A percentile compares a stretch with the other conserved stretches of the same genome.
Conservation (phyloP, 805 yeast genomes). For the Barnettozyma vustinii region DNA sequence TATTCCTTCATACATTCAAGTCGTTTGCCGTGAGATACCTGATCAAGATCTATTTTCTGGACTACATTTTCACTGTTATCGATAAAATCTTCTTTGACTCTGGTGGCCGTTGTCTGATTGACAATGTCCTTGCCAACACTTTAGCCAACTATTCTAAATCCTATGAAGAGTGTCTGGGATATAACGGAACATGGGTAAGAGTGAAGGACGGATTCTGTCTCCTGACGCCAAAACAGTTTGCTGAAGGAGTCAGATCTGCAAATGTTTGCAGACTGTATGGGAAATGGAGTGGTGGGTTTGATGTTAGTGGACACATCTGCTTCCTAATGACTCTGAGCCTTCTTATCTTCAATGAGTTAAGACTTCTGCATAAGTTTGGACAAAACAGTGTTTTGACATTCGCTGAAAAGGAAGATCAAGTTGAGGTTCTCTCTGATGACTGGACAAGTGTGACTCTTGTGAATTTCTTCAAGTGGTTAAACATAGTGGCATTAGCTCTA, state of each 20-base stretch:
- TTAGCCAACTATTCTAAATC: slow-evolving; percentile 4
- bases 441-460: slow-evolving; percentile 10
- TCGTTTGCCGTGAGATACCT: slow-evolving; percentile 22
- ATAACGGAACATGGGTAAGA: slow-evolving; percentile 21
- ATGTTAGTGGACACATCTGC: slow-evolving; percentile 49
- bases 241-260: slow-evolving; percentile 24
- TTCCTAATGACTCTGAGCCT: slow-evolving; percentile 39
- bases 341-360: slow-evolving; percentile 34
- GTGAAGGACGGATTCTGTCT: slow-evolving; percentile 12
- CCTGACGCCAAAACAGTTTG: slow-evolving; percentile 11
- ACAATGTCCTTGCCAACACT: slow-evolving; percentile 9
- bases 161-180: slow-evolving; percentile 9
- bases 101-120: slow-evolving; percentile 29
- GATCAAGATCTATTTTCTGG: slow-evolving; percentile 23
- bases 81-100: slow-evolving; percentile 29
- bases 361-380: slow-evolving; percentile 8
- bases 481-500: slow-evolving; percentile 17
- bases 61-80: slow-evolving; percentile 25
- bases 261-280: slow-evolving; percentile 30
- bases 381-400: not conserved
- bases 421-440: not conserved
- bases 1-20: not conserved
- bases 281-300: slow-evolving; percentile 46
- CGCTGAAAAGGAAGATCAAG: not conserved
- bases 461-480: slow-evolving; percentile 13